Evolutionary conservation across 1,139 yeast genomes (phyloP).

Genomic region (Sugiyamaella sp.): DNA sequence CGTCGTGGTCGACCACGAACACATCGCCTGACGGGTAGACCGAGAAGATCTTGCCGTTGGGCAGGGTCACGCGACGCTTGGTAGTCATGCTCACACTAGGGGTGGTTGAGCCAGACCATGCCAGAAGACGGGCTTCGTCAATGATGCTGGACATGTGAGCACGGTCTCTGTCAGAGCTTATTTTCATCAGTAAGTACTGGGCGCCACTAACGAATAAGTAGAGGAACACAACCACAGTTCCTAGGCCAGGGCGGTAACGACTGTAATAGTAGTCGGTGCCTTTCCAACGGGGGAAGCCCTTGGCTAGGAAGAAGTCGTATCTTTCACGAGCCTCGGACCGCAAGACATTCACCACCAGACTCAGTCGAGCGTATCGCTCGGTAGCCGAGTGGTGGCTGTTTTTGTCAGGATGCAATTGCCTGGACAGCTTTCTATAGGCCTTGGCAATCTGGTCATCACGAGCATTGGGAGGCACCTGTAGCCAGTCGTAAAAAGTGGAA

Average conservation of each 20-base stretch:
- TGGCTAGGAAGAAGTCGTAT: slow-evolving; percentile 79
- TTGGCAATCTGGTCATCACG: slow-evolving; percentile 64
- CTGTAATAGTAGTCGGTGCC: slow-evolving; percentile 45
- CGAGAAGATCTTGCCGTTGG: slow-evolving; percentile 59
- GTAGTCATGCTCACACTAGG: slow-evolving; percentile 32
- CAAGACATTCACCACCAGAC: slow-evolving; percentile 73
- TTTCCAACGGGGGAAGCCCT: slow-evolving; percentile 87
- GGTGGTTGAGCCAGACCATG: slow-evolving; percentile 47
- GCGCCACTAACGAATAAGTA: slow-evolving; percentile 55
- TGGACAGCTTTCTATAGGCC: slow-evolving; percentile 72
- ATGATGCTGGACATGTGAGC: slow-evolving; percentile 51
- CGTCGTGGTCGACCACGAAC: slow-evolving; percentile 58
- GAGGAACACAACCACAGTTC: slow-evolving; percentile 55
- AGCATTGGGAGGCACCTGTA: slow-evolving; percentile 45
- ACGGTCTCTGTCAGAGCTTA: slow-evolving; percentile 63
- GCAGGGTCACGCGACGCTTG: slow-evolving; percentile 43
- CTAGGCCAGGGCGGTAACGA: slow-evolving; percentile 55
- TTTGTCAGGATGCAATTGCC: slow-evolving; percentile 65
- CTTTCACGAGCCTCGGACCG: slow-evolving; percentile 63
- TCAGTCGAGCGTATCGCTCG: slow-evolving; percentile 70
- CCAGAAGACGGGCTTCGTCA: slow-evolving; percentile 45
- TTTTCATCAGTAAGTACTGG: slow-evolving; percentile 59
- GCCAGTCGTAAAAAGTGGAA: slow-evolving; percentile 62
- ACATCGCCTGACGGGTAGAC: slow-evolving; percentile 75
- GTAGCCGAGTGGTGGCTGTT: slow-evolving; percentile 47